phyloP scores from a whole-genome alignment of 768 basidiomycete species.

The Crucibulum laeve region DNA sequence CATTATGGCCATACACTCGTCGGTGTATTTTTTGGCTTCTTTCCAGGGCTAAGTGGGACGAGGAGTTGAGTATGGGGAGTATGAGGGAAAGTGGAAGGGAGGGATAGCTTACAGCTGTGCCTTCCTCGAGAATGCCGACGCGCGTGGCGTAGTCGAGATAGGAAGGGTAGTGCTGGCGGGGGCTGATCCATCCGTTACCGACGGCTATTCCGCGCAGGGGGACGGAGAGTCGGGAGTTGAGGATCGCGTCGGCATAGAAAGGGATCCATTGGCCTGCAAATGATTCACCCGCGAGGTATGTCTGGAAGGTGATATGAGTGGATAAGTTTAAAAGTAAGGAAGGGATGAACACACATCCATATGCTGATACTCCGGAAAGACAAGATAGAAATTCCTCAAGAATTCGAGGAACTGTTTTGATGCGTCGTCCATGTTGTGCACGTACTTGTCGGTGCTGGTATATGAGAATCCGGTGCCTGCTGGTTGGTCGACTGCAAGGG shows the following conservation, averaged over 20 bases:
- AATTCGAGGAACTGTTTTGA: constrained; percentile 79
- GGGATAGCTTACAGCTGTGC: constrained; percentile 50
- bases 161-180: constrained; percentile 80
- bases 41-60: constrained; percentile 51
- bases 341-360: constrained; percentile 65
- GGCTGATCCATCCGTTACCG: constrained; percentile 98
- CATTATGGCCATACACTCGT: constrained; percentile 3
- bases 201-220: constrained; percentile 82
- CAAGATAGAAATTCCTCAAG: constrained; percentile 78
- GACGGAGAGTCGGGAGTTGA: constrained; percentile 54
- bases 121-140: constrained; percentile 70
- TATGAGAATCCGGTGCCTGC: constrained; percentile 95
- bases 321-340: constrained; percentile 1
- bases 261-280: constrained; percentile 98
- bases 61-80: constrained; percentile 2
- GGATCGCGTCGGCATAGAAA: constrained; percentile 82
- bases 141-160: constrained; percentile 85
- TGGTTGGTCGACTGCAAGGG: constrained; percentile 85
- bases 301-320: constrained; percentile 42
- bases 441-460: constrained; percentile 78
- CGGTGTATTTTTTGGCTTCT: constrained; percentile 12
- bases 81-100: constrained; percentile 2
- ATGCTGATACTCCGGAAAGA: constrained; percentile 84
- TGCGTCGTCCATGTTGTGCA: constrained; percentile 75
- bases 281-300: constrained; percentile 93